These are phyloP conservation scores for Grosmannia penicillata DNA, from an alignment of 2,329 filamentous ascomycete genomes.

Conservation along the genomic window DNA sequence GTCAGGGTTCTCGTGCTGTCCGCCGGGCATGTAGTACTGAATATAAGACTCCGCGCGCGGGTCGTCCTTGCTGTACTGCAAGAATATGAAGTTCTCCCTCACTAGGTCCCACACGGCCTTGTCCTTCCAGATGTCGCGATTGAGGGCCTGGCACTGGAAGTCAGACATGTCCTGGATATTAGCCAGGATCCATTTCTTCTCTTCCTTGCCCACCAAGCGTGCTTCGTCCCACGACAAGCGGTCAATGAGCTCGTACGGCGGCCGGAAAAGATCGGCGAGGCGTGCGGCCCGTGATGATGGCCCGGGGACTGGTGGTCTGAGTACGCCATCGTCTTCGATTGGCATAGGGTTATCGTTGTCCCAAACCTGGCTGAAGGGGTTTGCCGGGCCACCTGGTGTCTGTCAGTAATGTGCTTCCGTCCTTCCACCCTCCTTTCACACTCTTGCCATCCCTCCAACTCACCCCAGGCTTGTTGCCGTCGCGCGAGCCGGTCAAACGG, in stretches of 20 bases:
- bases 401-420: neutral
- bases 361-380: slow-evolving; percentile 26
- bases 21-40: slow-evolving; percentile 70
- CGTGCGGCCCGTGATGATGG: slow-evolving; percentile 23
- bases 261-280: slow-evolving; percentile 82
- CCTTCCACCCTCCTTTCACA: neutral
- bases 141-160: slow-evolving; percentile 88
- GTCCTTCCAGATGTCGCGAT: slow-evolving; percentile 94
- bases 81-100: slow-evolving; percentile 84
- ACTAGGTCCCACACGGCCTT: slow-evolving; percentile 62
- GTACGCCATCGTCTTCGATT: slow-evolving; percentile 8
- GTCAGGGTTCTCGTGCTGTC: slow-evolving; percentile 61
- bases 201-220: slow-evolving; percentile 69
- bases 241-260: slow-evolving; percentile 81
- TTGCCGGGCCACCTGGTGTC: slow-evolving; percentile 9
- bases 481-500: slow-evolving; percentile 42
- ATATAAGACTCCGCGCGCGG: slow-evolving; percentile 65
- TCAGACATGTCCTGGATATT: slow-evolving; percentile 89
- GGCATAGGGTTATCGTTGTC: slow-evolving; percentile 13
- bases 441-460: neutral
- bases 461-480: slow-evolving; percentile 18
- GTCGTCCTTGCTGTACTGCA: slow-evolving; percentile 86
- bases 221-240: slow-evolving; percentile 70
- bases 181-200: slow-evolving; percentile 87
- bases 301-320: neutral